A percentile compares a stretch with the other conserved stretches of the same genome.
These are phyloP conservation scores for Kluyveromyces lactis DNA, from an alignment of 805 yeast species.

Conservation along the genomic window DNA sequence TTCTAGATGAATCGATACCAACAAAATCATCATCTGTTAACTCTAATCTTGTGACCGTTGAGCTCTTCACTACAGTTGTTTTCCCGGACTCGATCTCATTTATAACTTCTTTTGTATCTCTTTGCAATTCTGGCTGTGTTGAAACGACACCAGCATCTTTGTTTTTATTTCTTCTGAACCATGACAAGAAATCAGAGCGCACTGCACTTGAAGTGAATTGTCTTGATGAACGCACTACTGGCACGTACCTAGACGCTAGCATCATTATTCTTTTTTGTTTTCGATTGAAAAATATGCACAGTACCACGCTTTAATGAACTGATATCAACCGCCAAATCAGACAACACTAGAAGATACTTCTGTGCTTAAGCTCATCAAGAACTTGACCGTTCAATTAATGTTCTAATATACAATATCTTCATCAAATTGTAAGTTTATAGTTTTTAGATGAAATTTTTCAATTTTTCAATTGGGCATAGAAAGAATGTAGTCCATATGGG, in stretches of 20 bases:
- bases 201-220: slow-evolving; percentile 20
- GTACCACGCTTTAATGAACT: no score
- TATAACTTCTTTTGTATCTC: slow-evolving; percentile 28
- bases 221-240: slow-evolving; percentile 8
- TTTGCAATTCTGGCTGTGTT: slow-evolving; percentile 5
- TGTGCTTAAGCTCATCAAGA: no score
- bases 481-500: no score
- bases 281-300: no score
- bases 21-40: slow-evolving; percentile 24
- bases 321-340: no score
- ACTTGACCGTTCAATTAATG: no score
- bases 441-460: no score
- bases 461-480: no score
- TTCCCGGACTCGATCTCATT: slow-evolving; percentile 30
- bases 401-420: no score
- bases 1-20: slow-evolving; percentile 21
- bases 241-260: neutral
- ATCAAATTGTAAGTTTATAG: no score
- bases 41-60: slow-evolving; percentile 16
- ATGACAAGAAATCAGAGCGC: slow-evolving; percentile 30
- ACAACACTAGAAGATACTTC: no score
- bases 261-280: neutral
- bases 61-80: slow-evolving; percentile 10
- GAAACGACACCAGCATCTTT: slow-evolving; percentile 11
- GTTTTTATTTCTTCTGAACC: slow-evolving; percentile 32